These are phyloP conservation scores for Phoenix dactylifera DNA, from an alignment of 176 grass and related monocot species.

Conservation along the genomic window DNA sequence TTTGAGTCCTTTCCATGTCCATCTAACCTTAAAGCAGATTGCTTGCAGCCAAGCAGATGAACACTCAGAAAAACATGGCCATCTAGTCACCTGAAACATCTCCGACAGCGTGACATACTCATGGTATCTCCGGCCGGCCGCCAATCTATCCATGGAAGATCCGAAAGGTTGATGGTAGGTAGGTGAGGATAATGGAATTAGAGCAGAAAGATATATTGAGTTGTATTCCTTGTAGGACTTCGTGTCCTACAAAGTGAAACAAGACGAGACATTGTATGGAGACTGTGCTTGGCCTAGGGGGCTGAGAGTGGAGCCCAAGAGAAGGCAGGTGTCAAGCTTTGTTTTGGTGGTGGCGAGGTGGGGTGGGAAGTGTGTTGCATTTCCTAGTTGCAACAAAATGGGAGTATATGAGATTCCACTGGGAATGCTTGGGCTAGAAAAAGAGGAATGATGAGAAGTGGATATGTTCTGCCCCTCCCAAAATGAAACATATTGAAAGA, in stretches of 20 bases:
- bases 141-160: background rate
- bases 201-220: background rate
- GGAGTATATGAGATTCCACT: background rate
- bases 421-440: background rate
- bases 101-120: no score
- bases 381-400: background rate
- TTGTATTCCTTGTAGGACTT: background rate
- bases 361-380: background rate
- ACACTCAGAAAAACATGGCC: no score
- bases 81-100: no score
- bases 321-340: background rate
- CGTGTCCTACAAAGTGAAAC: background rate
- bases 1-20: no score
- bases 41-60: no score
- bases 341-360: background rate
- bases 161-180: background rate
- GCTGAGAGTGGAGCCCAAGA: background rate
- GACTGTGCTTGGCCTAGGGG: background rate
- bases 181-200: background rate
- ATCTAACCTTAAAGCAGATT: no score
- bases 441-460: background rate
- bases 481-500: background rate
- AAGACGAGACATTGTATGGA: background rate
- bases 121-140: no score
- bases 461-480: background rate